Base-by-base conservation (phyloP, 2,329 filamentous ascomycete genomes). In the Lomentospora prolificans region DNA sequence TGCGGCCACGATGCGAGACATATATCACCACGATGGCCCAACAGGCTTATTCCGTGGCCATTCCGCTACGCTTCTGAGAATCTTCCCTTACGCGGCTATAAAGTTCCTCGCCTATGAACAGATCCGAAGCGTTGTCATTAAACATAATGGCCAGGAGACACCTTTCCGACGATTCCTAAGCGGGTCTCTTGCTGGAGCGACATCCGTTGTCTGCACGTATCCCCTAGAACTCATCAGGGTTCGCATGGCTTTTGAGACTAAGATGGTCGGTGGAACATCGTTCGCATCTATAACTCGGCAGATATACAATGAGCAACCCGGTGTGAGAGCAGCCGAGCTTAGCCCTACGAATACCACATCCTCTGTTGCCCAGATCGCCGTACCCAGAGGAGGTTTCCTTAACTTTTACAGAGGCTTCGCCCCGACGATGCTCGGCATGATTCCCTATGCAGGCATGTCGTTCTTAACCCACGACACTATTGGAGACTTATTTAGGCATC, bases 91-190 rank as follows among this genome's bases (percentile, higher is more conserved):
- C 69, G 94, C 92, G 14, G 92, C 89, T 50, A 96, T 97, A 71
- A 99, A 99, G 67, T 99, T 99, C 66, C 81, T 99, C 44, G 91
- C 92, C 50, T 99, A 99, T 73, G 94, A 99, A 70, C 94, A 99
- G 70, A 89, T 96, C 61, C 88, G 94, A 58, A 82, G 86, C 10
- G 65, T 85, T 12, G 66, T 97, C 30, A 97, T 99, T 59, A 81
- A 80, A 1, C 75, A 72, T 36, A 81, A 77, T 53, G 75, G 85
- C 4, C 79, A 95, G 57, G 94, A 99, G 68, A 97, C 92, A 0
- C 80, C 87, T 1, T 69, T 87, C 27, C 82, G 94, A 52, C 82
- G 94, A 9, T 80, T 94, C 51, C 64, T 87, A 24, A 86, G 84
- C 57, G 89, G 89, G 50, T 84, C 85, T 57, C 65, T 90, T 30